These are phyloP conservation scores for Trichocomaceae sp. DNA, from an alignment of 2,329 filamentous ascomycete species.

Conservation along the genomic window DNA sequence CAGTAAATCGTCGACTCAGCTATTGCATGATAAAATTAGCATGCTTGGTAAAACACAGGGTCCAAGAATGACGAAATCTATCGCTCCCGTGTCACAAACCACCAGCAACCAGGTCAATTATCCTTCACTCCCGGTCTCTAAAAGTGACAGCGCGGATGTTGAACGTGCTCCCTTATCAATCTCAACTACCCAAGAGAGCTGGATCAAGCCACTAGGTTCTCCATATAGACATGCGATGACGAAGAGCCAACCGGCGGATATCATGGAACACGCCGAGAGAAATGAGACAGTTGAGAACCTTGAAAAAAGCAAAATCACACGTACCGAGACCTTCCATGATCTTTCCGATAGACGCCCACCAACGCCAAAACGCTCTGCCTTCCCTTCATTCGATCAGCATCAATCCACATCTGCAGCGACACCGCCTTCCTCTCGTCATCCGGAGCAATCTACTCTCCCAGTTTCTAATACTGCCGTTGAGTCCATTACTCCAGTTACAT, in stretches of 20 bases:
- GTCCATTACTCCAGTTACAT: constrained; percentile 53
- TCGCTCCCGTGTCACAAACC: constrained; percentile 28
- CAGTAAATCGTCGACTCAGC: constrained; percentile 88
- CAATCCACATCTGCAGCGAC: constrained; percentile 61
- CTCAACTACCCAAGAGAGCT: constrained; percentile 49
- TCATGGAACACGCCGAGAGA: constrained; percentile 52
- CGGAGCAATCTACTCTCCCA: constrained; percentile 55
- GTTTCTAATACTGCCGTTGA: constrained; percentile 49
- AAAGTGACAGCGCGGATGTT: constrained; percentile 18
- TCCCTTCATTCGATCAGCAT: constrained; percentile 40
- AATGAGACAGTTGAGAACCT: constrained; percentile 45
- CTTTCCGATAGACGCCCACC: constrained; percentile 24
- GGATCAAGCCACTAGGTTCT: constrained; percentile 50
- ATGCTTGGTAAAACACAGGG: constrained; percentile 55
- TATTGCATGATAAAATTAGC: constrained; percentile 87
- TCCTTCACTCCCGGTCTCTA: constrained; percentile 28
- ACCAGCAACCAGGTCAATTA: constrained; percentile 30
- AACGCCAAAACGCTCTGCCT: constrained; percentile 9
- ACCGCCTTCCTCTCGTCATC: constrained; percentile 46
- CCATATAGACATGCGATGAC: constrained; percentile 46
- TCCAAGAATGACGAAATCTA: constrained; percentile 41
- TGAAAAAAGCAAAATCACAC: constrained; percentile 43
- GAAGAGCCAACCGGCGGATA: constrained; percentile 57
- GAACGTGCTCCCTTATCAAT: constrained; percentile 20
- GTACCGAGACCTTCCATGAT: constrained; percentile 24